These are phyloP conservation scores for Mortierella claussenii DNA, from an alignment of 192 early-diverging fungal genomes.

Conservation along the genomic window DNA sequence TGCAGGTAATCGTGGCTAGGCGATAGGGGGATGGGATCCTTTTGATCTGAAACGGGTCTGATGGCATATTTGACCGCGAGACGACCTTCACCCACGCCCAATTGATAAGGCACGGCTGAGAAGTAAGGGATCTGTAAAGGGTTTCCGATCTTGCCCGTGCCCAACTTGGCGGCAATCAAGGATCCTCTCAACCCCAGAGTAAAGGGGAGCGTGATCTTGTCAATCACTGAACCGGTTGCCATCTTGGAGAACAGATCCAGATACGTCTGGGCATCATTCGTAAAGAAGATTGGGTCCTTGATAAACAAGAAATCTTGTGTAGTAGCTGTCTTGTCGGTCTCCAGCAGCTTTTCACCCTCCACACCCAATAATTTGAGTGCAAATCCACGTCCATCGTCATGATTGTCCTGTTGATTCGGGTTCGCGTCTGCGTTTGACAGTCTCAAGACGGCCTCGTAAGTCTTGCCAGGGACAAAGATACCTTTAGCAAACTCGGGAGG, in stretches of 20 bases:
- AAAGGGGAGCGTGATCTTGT: slow-evolving; percentile 22
- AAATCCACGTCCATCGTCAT: slow-evolving; percentile 22
- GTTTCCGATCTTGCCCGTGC: slow-evolving; percentile 20
- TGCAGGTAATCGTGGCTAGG: slow-evolving; percentile 18
- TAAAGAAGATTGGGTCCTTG: slow-evolving; percentile 24
- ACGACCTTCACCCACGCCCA: slow-evolving; percentile 22
- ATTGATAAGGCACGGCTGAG: slow-evolving; percentile 26
- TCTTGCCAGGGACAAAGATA: slow-evolving; percentile 48
- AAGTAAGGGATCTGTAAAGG: slow-evolving; percentile 38
- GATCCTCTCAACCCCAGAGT: slow-evolving; percentile 25
- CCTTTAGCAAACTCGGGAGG: slow-evolving; percentile 28
- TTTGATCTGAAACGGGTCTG: slow-evolving; percentile 8
- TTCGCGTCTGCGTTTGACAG: slow-evolving; percentile 26
- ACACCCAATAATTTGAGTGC: slow-evolving; percentile 43
- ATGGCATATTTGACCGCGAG: slow-evolving; percentile 39
- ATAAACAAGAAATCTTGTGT: slow-evolving; percentile 48
- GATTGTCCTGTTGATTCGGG: slow-evolving; percentile 6
- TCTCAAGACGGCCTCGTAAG: slow-evolving; percentile 32
- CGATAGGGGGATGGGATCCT: slow-evolving; percentile 8
- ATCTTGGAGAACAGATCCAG: slow-evolving; percentile 1
- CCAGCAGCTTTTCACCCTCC: slow-evolving; percentile 15
- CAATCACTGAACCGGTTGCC: neutral
- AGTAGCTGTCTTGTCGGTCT: slow-evolving; percentile 26
- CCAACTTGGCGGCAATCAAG: neutral
- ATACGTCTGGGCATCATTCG: slow-evolving; percentile 15